phyloP scores from a whole-genome alignment of 176 grass and related monocot species.

The barley (Hordeum vulgare) region MorexV3_pseudomolecules_assembly NC_058523.1:549956715-549957214 shows the following conservation, averaged over 20 bases:
- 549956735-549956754: conserved; percentile 42
- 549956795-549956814: not conserved
- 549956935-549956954: not conserved
- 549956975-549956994: not conserved
- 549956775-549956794: conserved; percentile 47
- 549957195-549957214: not conserved
- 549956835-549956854: not conserved
- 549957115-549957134: conserved; percentile 57
- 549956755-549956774: conserved; percentile 33
- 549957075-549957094: conserved; percentile 20
- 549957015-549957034: conserved; percentile 31
- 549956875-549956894: not conserved
- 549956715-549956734: conserved; percentile 38
- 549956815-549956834: conserved; percentile 5
- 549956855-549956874: not conserved
- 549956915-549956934: not conserved
- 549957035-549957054: conserved; percentile 39
- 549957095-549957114: conserved; percentile 38
- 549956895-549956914: not conserved
- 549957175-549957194: not conserved
- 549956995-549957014: not conserved
- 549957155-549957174: not conserved
- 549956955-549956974: not conserved
- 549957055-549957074: conserved; percentile 41
- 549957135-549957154: not conserved